Conservation (phyloP, 768 basidiomycete species). For the Mycena epipterygia region DNA sequence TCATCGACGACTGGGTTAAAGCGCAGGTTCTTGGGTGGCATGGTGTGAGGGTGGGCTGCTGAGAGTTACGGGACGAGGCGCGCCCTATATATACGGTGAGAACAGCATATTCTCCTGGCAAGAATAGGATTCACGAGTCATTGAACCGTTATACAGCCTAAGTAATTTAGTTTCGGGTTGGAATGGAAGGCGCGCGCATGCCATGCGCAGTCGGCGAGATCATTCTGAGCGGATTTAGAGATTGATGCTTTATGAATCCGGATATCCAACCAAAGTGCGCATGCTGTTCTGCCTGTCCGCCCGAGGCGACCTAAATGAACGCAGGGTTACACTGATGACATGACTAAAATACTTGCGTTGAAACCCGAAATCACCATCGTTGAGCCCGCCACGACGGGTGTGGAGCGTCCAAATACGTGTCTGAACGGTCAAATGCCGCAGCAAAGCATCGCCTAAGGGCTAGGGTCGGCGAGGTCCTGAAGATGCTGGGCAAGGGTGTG, state of each 20-base stretch:
- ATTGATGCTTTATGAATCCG: neutral
- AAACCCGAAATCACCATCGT: neutral
- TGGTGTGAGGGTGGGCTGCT: neutral
- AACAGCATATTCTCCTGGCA: neutral
- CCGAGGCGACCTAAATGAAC: neutral
- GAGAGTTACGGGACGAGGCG: neutral
- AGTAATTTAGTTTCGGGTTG: neutral
- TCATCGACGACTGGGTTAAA: conserved; percentile 9
- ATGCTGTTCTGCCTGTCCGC: neutral
- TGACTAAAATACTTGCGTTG: neutral
- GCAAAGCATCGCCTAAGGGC: neutral
- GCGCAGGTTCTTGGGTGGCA: neutral
- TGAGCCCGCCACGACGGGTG: neutral
- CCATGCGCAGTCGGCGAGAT: neutral
- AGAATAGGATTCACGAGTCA: neutral
- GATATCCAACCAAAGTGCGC: neutral
- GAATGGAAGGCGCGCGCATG: neutral
- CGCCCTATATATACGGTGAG: neutral
- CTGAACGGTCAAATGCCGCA: neutral
- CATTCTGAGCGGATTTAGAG: neutral
- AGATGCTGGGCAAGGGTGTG: neutral
- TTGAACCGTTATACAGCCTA: neutral
- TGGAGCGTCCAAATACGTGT: neutral
- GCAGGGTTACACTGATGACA: neutral
- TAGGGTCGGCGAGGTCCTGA: neutral